These are phyloP conservation scores for Triangularia verruculosa DNA, from an alignment of 2,329 filamentous ascomycete genomes.

Conservation along the genomic window DNA sequence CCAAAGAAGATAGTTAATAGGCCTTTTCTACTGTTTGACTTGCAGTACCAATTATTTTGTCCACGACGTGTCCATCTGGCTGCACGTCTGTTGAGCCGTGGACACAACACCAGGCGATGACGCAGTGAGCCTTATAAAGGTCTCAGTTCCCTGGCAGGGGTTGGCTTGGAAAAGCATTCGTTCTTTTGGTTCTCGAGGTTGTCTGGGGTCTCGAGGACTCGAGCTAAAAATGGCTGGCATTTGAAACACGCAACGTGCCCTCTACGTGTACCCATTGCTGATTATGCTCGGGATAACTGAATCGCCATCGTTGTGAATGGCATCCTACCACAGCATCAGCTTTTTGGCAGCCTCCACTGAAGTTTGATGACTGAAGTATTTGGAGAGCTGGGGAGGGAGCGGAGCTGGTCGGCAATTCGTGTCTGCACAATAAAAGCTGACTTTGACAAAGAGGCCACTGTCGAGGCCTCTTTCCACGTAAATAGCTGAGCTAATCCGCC, in stretches of 20 bases:
- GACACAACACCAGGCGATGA: conserved; percentile 16
- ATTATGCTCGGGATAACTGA: not conserved
- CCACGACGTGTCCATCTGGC: not conserved
- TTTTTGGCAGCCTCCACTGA: not conserved
- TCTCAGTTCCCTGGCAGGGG: conserved; percentile 10
- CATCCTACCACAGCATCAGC: not conserved
- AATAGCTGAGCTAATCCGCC: not conserved
- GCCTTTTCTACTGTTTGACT: no score
- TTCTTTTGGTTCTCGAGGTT: not conserved
- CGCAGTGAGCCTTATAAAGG: conserved; percentile 10
- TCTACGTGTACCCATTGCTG: not conserved
- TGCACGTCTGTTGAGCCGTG: not conserved
- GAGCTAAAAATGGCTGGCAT: not conserved
- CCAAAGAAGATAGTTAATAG: no score
- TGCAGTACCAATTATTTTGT: no score
- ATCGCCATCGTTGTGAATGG: not conserved
- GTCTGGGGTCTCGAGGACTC: not conserved
- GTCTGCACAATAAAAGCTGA: not conserved
- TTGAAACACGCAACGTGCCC: not conserved
- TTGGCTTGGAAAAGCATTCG: not conserved
- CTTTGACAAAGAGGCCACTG: not conserved
- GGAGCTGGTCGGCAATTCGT: conserved; percentile 2
- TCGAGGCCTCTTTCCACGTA: no score
- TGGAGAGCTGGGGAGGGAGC: not conserved
- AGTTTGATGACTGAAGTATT: not conserved